Evolutionary conservation across 805 yeast genomes (phyloP).

Genomic region (Candida glaebosa): DNA sequence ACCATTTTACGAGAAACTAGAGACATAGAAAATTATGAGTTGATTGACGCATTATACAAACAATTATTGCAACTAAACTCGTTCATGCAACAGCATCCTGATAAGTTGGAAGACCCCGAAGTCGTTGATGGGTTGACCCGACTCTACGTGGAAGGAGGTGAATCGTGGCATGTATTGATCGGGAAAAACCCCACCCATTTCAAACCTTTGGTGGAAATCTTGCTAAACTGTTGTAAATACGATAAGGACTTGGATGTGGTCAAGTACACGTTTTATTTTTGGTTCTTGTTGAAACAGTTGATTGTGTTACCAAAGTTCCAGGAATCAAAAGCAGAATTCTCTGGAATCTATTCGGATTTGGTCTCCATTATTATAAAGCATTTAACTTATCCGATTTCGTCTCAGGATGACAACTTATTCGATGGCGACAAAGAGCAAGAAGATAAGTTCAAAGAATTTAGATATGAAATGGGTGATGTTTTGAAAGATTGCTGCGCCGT

Average conservation of each 20-base stretch:
- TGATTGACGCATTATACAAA: slow-evolving; percentile 64
- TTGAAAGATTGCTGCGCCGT: slow-evolving; percentile 92
- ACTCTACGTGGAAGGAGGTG: slow-evolving; percentile 88
- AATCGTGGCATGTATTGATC: slow-evolving; percentile 87
- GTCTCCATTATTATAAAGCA: slow-evolving; percentile 62
- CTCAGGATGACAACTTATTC: slow-evolving; percentile 43
- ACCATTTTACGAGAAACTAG: slow-evolving; percentile 78
- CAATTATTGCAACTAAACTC: slow-evolving; percentile 63
- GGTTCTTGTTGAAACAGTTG: slow-evolving; percentile 80
- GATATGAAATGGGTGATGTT: slow-evolving; percentile 98
- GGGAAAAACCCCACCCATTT: slow-evolving; percentile 69
- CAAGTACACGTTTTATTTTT: slow-evolving; percentile 86
- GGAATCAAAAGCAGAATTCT: slow-evolving; percentile 47
- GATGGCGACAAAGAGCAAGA: slow-evolving; percentile 72
- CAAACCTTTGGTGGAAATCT: slow-evolving; percentile 67
- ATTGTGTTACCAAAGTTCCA: slow-evolving; percentile 57
- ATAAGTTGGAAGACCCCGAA: slow-evolving; percentile 58
- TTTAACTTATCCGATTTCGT: slow-evolving; percentile 64
- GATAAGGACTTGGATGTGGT: slow-evolving; percentile 86
- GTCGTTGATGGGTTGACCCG: slow-evolving; percentile 67
- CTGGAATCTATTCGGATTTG: slow-evolving; percentile 55
- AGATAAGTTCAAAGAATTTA: slow-evolving; percentile 88
- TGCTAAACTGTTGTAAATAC: slow-evolving; percentile 66
- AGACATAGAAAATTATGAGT: slow-evolving; percentile 61
- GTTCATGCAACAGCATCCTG: slow-evolving; percentile 30